Evolutionary conservation across 805 yeast genomes (phyloP).

Genomic region (Metschnikowia proteae): DNA sequence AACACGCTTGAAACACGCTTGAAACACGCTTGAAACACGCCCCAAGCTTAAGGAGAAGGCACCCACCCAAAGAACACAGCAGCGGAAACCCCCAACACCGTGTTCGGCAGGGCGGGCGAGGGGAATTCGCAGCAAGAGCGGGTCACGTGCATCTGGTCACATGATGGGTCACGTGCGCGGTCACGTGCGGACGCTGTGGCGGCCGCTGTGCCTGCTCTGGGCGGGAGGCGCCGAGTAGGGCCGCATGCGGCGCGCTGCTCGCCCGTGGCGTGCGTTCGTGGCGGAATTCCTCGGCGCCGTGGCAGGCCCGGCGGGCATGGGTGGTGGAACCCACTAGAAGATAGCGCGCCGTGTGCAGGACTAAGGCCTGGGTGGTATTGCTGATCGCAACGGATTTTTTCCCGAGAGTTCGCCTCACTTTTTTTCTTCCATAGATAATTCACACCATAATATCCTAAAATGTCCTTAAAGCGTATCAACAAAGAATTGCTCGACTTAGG

Average conservation of each 20-base stretch:
- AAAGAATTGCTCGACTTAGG: conserved; percentile 95
- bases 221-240: no score
- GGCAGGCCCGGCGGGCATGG: conserved; percentile 6
- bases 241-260: no score
- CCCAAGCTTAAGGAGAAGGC: no score
- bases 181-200: no score
- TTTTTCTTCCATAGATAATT: conserved; percentile 12
- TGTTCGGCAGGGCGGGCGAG: no score
- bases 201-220: no score
- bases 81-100: no score
- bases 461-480: conserved; percentile 94
- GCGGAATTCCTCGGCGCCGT: no score
- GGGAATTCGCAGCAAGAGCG: no score
- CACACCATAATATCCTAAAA: conserved; percentile 25
- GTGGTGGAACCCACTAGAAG: conserved; percentile 18
- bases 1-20: background rate
- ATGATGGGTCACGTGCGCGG: background rate
- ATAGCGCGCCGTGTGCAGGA: conserved; percentile 13
- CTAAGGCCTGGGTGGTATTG: conserved; percentile 11
- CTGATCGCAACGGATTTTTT: conserved; percentile 19
- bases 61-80: no score
- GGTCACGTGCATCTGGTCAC: no score
- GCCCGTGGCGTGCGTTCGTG: no score
- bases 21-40: background rate
- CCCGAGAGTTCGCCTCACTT: conserved; percentile 14